Evolutionary conservation across 371 early-diverging fungal genomes (phyloP), one percentile per base, ranked within the genome.

Genomic region (Circinella umbellata): DNA sequence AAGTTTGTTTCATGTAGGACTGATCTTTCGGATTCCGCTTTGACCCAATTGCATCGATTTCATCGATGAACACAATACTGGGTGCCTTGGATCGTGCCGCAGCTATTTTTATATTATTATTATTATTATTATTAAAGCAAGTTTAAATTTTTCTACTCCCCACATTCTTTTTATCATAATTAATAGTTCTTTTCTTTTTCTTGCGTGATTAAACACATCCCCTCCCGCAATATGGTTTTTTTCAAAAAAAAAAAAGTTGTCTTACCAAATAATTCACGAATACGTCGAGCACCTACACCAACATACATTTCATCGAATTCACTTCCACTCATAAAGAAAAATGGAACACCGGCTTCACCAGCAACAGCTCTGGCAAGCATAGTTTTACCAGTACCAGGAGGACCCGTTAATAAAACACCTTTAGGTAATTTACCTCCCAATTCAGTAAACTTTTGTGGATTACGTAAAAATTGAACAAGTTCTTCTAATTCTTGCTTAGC

Each of bases 11-110:
- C 91, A 93, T 93, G 73, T 94, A 94, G 1, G 88, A 86, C 73
- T 93, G 93, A 72, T 97, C 97, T 75, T 93, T 93, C 61, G 92
- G 90, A 74, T 90, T 94, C 37, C 98, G 89, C 80, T 95, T 96
- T 64, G 95, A 91, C 17, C 99, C 99, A 69, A 99, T 97, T 1
- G 99, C 97, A 80, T 97, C 98, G 66, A 97, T 84, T 86, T 95
- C 99, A 80, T 99, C 99, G 73, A 99, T 98, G 79, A 99, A 99
- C 17, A 99, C 92, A 66, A 99, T 99, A 73, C 96, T 95, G 6
- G 99, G 99, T n/a, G 96, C 90, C 53, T 92, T 89, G 51, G 91
- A 86, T 68, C 95, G 91, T 27, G 99, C 99, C 8, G 94, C 93
- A 6, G 77, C 76, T 73, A 60, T 10, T 27, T 18, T 42, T 42